Base-by-base conservation (phyloP, 345 rosid genomes). In the Rhizophora mangle region DNA sequence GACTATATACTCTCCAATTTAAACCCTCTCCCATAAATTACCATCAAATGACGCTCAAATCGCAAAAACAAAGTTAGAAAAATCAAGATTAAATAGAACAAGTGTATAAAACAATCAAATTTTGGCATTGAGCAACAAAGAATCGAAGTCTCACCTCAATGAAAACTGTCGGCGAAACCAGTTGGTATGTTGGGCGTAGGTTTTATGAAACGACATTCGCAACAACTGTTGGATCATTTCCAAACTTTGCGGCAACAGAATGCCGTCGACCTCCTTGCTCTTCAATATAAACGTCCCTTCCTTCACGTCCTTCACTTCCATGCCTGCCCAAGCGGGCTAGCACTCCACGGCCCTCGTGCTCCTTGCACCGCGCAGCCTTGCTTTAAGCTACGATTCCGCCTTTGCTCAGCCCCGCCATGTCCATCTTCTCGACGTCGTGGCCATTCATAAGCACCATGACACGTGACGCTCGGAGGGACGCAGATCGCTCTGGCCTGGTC, bases 301-400 rank as follows among this genome's bases (percentile, higher is more conserved):
- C 8, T 82, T 89, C 84, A 89, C 64, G 59, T 93, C 98, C 71
- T 85, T 84, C 71, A 85, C 97, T 77, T 91, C 97, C 76, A 93
- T 43, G 68, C 86, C 81, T 36, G 89, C 90, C 37, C 98, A 94
- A 11, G 96, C 97, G 85, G 64, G 86, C 80, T 56, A 93, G 76
- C 79, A 85, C 89, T 72, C 88, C 69, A 46, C 81, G 81, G 64
- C 87, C 87, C 62, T 89, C 74, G 59, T 85, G 84, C 76, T 85
- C 92, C 52, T 79, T 81, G 47, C 79, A 88, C 88, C 88, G 94
- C 43, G 85, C 96, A 19, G 92, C 94, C 82, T 91, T 60, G 4
- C 96, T 82, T 69, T 93, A 89, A 0, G 82, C 94, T 47, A 93
- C 96, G 54, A 93, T 86, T 6, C 96, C 96, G 1, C 94, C 97